Percentiles rank a stretch among this genome's conserved stretches.
These are phyloP conservation scores for Xylaria polymorpha DNA, from an alignment of 2,329 filamentous ascomycete genomes.

Conservation along the genomic window DNA sequence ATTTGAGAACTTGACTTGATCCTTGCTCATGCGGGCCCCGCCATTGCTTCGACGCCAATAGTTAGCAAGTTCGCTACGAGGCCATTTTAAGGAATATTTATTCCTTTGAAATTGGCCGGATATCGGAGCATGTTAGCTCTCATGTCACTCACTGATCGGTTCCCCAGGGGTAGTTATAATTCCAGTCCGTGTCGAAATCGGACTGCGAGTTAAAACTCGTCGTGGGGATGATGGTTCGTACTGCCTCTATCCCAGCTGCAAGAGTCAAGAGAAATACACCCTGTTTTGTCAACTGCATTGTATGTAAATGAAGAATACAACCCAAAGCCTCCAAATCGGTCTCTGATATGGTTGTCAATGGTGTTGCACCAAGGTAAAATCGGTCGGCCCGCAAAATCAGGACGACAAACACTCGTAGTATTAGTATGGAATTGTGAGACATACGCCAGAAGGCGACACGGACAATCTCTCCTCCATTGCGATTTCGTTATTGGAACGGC, in stretches of 20 bases:
- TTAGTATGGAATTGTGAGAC: background rate
- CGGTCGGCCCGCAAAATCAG: background rate
- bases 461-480: background rate
- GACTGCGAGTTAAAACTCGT: slow-evolving; percentile 54
- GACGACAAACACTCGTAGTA: background rate
- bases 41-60: slow-evolving; percentile 55
- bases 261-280: slow-evolving; percentile 37
- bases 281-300: slow-evolving; percentile 28
- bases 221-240: slow-evolving; percentile 54
- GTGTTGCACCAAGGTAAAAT: too few species aligned
- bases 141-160: slow-evolving; percentile 56
- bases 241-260: slow-evolving; percentile 44
- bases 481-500: slow-evolving; percentile 1
- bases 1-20: slow-evolving; percentile 56
- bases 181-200: slow-evolving; percentile 59
- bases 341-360: background rate
- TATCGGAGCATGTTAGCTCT: background rate
- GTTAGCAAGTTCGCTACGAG: background rate
- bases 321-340: background rate
- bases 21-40: slow-evolving; percentile 64
- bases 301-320: background rate
- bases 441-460: background rate
- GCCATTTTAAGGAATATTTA: too few species aligned
- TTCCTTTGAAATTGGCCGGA: background rate
- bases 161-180: slow-evolving; percentile 68